Evolutionary conservation across 306 rosid genomes (phyloP).

Genomic region (Gleditsia sinensis): DNA sequence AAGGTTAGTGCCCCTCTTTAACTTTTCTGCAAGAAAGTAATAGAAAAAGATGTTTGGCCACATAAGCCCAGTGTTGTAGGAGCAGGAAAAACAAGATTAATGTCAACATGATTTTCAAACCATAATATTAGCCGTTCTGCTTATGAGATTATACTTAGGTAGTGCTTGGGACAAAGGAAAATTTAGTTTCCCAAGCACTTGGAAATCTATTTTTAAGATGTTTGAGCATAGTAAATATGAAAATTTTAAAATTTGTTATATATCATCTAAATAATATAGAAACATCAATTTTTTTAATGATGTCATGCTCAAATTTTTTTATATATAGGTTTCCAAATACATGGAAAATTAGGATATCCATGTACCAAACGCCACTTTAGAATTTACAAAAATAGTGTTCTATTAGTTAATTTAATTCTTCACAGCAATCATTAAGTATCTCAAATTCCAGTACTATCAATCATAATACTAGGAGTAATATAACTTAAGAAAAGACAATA

Average conservation of each 20-base stretch:
- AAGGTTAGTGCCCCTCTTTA: not conserved
- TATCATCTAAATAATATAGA: too few relatives aligned
- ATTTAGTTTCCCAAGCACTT: too few relatives aligned
- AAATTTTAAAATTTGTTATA: too few relatives aligned
- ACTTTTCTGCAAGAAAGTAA: not conserved
- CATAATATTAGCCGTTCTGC: not conserved
- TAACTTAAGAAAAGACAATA: conserved; percentile 9
- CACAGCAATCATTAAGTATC: not conserved
- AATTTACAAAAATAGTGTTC: not conserved
- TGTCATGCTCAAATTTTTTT: too few relatives aligned
- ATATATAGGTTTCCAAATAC: too few relatives aligned
- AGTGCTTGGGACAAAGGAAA: too few relatives aligned
- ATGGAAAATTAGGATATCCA: too few relatives aligned
- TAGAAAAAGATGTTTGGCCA: not conserved
- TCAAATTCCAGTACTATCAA: not conserved
- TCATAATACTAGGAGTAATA: not conserved
- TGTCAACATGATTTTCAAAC: not conserved
- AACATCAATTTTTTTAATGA: too few relatives aligned
- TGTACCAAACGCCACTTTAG: too few relatives aligned
- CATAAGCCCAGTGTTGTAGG: not conserved
- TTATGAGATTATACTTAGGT: not conserved
- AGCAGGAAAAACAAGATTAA: conserved; percentile 4
- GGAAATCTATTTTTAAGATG: too few relatives aligned
- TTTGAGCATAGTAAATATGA: too few relatives aligned
- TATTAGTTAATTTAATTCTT: conserved; percentile 3